Percentiles rank a stretch among this genome's conserved stretches.
These are phyloP conservation scores for Colletotrichum eremochloae DNA, from an alignment of 2,329 filamentous ascomycete genomes.

Conservation along the genomic window DNA sequence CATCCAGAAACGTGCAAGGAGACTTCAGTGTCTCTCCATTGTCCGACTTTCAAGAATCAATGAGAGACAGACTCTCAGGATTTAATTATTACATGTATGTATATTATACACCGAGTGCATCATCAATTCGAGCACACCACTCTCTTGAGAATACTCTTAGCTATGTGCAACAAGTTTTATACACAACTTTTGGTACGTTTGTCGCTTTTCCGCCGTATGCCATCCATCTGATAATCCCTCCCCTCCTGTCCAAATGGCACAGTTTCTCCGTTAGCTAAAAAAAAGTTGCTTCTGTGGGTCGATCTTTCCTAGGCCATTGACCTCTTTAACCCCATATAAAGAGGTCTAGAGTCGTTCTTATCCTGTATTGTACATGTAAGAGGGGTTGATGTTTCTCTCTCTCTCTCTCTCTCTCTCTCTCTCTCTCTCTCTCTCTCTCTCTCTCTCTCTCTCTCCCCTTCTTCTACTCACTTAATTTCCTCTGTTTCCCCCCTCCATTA, in stretches of 20 bases:
- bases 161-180: background rate
- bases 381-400: background rate
- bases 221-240: background rate
- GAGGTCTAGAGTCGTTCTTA: background rate
- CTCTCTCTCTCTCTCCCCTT: too few relatives aligned
- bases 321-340: background rate
- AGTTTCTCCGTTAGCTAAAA: background rate
- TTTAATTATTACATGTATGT: background rate
- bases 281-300: background rate
- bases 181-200: background rate
- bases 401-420: too few relatives aligned
- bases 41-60: background rate
- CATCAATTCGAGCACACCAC: background rate
- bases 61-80: background rate
- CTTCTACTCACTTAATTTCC: too few relatives aligned
- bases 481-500: too few relatives aligned
- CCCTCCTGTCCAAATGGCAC: background rate
- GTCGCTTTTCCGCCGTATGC: background rate
- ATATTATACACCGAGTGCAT: slow-evolving; percentile 2
- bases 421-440: too few relatives aligned
- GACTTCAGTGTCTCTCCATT: too few relatives aligned
- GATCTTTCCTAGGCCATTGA: background rate
- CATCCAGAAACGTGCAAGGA: background rate
- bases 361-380: slow-evolving; percentile 6
- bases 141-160: background rate